These are phyloP conservation scores for Pseudodiploospora longispora DNA, from an alignment of 2,329 filamentous ascomycete species.

Conservation along the genomic window DNA sequence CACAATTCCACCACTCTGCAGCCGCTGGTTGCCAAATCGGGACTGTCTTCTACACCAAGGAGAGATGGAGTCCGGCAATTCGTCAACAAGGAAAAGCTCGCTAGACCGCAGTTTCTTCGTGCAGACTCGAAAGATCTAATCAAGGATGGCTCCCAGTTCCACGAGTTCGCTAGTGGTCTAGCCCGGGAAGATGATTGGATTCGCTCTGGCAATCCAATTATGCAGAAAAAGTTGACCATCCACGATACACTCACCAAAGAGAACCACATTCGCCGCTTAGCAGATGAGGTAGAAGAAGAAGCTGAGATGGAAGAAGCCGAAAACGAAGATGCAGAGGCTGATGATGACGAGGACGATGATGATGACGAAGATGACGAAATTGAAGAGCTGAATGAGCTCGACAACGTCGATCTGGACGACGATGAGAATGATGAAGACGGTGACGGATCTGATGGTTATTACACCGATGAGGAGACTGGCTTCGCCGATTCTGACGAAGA, in stretches of 20 bases:
- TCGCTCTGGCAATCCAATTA: constrained; percentile 53
- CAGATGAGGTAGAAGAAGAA: constrained; percentile 86
- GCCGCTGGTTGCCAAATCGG: constrained; percentile 12
- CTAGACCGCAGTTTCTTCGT: constrained; percentile 39
- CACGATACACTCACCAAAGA: constrained; percentile 87
- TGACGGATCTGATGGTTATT: constrained; percentile 59
- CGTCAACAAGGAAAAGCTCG: constrained; percentile 14
- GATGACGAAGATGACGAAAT: constrained; percentile 31
- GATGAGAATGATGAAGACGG: constrained; percentile 46
- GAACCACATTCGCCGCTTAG: constrained; percentile 76
- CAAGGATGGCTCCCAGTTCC: constrained; percentile 59
- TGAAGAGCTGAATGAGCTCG: constrained; percentile 27
- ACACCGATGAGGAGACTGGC: constrained; percentile 63
- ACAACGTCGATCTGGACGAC: constrained; percentile 44
- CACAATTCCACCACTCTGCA: constrained; percentile 3
- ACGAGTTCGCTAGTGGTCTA: constrained; percentile 83
- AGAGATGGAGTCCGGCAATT: constrained; percentile 5
- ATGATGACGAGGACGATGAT: constrained; percentile 39
- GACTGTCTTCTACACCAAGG: constrained; percentile 25
- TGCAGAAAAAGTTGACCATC: constrained; percentile 69
- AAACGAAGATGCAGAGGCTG: constrained; percentile 31
- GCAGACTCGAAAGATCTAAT: constrained; percentile 42
- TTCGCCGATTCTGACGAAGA: constrained; percentile 64
- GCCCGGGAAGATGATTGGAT: constrained; percentile 89
- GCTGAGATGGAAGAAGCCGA: constrained; percentile 67